These are phyloP conservation scores for Boletus pseudopeckii DNA, from an alignment of 768 basidiomycete genomes.

Conservation along the genomic window DNA sequence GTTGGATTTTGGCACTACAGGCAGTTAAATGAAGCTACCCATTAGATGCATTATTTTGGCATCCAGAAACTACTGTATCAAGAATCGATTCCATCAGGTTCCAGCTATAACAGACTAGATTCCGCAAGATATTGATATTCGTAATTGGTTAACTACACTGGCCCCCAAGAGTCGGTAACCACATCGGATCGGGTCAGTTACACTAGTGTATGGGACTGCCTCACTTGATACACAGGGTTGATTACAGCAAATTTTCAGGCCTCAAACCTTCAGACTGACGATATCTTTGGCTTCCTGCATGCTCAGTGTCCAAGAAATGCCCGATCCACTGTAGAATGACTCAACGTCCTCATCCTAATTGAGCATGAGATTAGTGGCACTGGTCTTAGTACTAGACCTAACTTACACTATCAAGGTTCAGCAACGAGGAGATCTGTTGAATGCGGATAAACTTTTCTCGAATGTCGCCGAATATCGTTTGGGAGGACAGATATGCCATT, in stretches of 20 bases:
- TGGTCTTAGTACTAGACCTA: neutral
- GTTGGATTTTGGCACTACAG: neutral
- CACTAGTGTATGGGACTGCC: neutral
- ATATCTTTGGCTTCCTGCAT: slow-evolving; percentile 73
- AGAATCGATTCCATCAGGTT: too few species aligned
- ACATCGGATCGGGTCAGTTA: too few species aligned
- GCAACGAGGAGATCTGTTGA: slow-evolving; percentile 88
- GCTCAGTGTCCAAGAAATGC: slow-evolving; percentile 83
- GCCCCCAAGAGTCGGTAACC: too few species aligned
- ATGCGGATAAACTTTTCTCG: slow-evolving; percentile 89
- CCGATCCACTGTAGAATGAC: slow-evolving; percentile 91
- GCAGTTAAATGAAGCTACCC: neutral
- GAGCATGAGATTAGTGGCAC: slow-evolving; percentile 4
- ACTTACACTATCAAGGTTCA: slow-evolving; percentile 78
- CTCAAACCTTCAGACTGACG: slow-evolving; percentile 51
- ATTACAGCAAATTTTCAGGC: slow-evolving; percentile 1
- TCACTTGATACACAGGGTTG: neutral
- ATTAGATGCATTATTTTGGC: neutral
- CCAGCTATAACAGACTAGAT: neutral
- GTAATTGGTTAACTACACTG: neutral
- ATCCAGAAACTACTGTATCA: too few species aligned
- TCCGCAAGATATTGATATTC: too few species aligned
- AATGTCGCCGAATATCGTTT: slow-evolving; percentile 85
- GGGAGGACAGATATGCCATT: slow-evolving; percentile 77
- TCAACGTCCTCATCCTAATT: slow-evolving; percentile 88